Evolutionary conservation across 2,329 filamentous ascomycete species (phyloP).

Genomic region (Monilinia laxa): DNA sequence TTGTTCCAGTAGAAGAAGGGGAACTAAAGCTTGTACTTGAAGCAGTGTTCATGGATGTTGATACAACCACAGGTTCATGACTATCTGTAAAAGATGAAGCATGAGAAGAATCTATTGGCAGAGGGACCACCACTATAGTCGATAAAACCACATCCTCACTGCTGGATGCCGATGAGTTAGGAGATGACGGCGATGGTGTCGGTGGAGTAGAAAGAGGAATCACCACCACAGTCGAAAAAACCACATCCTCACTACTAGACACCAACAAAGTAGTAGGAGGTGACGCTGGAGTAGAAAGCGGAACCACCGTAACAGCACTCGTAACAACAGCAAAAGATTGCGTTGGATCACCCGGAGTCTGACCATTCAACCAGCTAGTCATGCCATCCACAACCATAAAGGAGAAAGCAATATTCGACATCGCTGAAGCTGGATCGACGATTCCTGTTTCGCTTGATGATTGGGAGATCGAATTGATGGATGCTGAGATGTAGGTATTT

Average conservation of each 20-base stretch:
- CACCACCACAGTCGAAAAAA: constrained; percentile 30
- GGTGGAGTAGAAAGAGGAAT: constrained; percentile 25
- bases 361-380: constrained; percentile 34
- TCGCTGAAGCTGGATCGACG: neutral
- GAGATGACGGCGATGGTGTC: neutral
- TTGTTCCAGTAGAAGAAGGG: constrained; percentile 11
- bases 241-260: neutral
- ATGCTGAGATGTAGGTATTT: neutral
- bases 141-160: neutral
- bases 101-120: constrained; percentile 1
- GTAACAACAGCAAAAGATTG: constrained; percentile 29
- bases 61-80: neutral
- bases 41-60: neutral
- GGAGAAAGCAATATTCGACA: neutral
- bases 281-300: constrained; percentile 17
- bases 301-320: constrained; percentile 33
- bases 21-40: constrained; percentile 26
- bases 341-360: constrained; percentile 26
- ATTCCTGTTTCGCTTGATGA: neutral
- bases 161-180: neutral
- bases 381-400: constrained; percentile 30
- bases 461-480: neutral
- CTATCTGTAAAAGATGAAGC: neutral
- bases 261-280: neutral
- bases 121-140: constrained; percentile 30